A percentile compares a stretch with the other conserved stretches of the same genome.
Conservation (phyloP, 345 rosid genomes). For the Stellera chamaejasme region DNA sequence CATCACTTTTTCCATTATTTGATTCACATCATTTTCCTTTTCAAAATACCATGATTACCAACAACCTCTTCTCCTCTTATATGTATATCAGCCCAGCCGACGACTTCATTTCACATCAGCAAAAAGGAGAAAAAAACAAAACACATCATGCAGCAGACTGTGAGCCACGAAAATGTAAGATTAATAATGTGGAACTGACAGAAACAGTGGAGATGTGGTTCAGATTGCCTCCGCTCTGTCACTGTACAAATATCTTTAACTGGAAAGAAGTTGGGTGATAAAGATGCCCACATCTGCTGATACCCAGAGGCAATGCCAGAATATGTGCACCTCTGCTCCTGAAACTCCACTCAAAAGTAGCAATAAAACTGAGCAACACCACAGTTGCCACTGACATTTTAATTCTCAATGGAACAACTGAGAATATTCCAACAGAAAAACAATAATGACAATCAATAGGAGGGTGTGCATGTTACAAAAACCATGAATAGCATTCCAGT, state of each 20-base stretch:
- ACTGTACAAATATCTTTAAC: conserved; percentile 12
- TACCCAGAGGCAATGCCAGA: conserved; percentile 1
- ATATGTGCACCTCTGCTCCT: conserved; percentile 4
- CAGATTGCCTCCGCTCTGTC: conserved; percentile 3
- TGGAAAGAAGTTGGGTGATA: conserved; percentile 13
- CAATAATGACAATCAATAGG: too few species aligned
- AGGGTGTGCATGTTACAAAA: too few species aligned
- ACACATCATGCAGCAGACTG: too few species aligned
- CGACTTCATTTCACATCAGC: conserved; percentile 6
- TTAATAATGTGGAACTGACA: too few species aligned
- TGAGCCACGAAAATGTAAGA: conserved; percentile 4
- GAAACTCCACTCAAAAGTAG: conserved; percentile 10
- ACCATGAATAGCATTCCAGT: too few species aligned
- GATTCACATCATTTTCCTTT: conserved; percentile 2
- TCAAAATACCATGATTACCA: neutral
- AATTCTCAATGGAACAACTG: too few species aligned
- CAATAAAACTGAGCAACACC: conserved; percentile 1
- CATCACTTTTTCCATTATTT: neutral
- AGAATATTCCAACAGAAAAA: too few species aligned
- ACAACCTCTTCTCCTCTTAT: conserved; percentile 3
- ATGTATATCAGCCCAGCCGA: neutral
- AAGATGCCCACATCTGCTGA: conserved; percentile 10
- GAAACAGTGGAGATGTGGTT: conserved; percentile 6
- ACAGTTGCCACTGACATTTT: neutral
- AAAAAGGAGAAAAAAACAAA: neutral